Percentiles rank a stretch among this genome's conserved stretches.
phyloP scores from a whole-genome alignment of 768 basidiomycete species.

The Lentinula sp. region DNA sequence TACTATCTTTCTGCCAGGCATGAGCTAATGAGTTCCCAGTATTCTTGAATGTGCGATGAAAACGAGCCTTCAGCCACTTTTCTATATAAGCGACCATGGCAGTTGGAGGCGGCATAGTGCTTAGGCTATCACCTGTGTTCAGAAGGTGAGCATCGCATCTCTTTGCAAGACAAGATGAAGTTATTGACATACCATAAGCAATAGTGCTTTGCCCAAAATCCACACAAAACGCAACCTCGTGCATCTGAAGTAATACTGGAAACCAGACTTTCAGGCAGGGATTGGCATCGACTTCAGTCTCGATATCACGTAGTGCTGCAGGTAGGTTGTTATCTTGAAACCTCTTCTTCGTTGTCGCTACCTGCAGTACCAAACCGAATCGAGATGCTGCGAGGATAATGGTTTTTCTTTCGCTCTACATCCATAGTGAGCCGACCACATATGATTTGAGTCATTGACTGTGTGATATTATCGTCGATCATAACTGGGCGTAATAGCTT shows the following conservation, averaged over 20 bases:
- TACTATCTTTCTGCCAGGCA: neutral
- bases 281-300: neutral
- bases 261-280: neutral
- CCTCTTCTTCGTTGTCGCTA: neutral
- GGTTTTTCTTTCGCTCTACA: neutral
- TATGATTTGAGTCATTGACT: neutral
- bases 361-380: neutral
- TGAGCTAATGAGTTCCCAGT: neutral
- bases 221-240: neutral
- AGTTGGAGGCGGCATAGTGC: neutral
- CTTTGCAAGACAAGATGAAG: too few relatives aligned
- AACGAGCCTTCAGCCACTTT: neutral
- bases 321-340: neutral
- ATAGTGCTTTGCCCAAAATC: slow-evolving; percentile 2
- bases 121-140: neutral
- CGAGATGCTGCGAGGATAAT: neutral
- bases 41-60: neutral
- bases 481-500: neutral
- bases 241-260: neutral
- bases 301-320: neutral
- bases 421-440: neutral
- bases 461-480: neutral
- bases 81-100: neutral
- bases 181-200: neutral
- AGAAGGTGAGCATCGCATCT: too few relatives aligned